These are phyloP conservation scores for Solanum phureja DNA, from an alignment of 257 asterid genomes.

Conservation along the genomic window DNA sequence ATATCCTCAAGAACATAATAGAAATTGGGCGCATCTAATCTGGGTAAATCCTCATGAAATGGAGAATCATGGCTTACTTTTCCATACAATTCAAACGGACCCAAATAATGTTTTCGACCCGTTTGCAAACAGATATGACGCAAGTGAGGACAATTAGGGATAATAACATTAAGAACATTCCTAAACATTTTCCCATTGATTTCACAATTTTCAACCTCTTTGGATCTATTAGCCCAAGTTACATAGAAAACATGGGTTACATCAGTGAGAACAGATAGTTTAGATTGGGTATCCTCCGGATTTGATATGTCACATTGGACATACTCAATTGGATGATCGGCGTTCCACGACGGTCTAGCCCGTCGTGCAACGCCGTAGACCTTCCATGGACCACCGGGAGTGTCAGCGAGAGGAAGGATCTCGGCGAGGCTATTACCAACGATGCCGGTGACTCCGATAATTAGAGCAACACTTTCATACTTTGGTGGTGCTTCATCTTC, in stretches of 20 bases:
- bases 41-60: conserved; percentile 60
- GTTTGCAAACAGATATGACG: conserved; percentile 70
- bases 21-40: conserved; percentile 46
- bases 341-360: conserved; percentile 73
- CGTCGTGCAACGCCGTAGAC: conserved; percentile 94
- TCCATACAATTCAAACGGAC: conserved; percentile 45
- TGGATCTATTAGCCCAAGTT: conserved; percentile 63
- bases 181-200: conserved; percentile 62
- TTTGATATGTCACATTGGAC: conserved; percentile 66
- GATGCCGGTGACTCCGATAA: conserved; percentile 86
- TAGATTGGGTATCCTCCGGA: conserved; percentile 31
- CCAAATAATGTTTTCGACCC: conserved; percentile 69
- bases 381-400: conserved; percentile 98
- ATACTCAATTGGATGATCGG: conserved; percentile 65
- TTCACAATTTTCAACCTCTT: conserved; percentile 62
- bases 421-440: conserved; percentile 92
- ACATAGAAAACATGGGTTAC: conserved; percentile 71
- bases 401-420: conserved; percentile 91
- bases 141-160: conserved; percentile 64
- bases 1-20: conserved; percentile 68
- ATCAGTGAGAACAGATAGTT: conserved; percentile 55
- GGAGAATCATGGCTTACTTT: conserved; percentile 62
- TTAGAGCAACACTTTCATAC: conserved; percentile 72
- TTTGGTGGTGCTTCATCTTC: conserved; percentile 55
- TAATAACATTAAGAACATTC: conserved; percentile 41